phyloP scores from a whole-genome alignment of 345 rosid genomes.

The Acer campestre region DNA sequence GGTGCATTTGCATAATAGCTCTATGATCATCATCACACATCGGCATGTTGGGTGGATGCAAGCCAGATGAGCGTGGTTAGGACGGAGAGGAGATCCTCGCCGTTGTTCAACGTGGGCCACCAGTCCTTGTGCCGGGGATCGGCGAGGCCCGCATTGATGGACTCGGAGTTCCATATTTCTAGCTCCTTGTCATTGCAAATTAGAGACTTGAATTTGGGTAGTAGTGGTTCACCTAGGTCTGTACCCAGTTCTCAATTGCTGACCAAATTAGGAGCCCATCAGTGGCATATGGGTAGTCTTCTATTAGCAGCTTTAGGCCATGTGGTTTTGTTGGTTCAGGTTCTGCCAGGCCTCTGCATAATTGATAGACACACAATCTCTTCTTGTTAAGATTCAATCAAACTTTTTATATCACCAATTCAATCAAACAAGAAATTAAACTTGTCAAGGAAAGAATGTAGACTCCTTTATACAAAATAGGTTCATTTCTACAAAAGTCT shows the following conservation, averaged over 20 bases:
- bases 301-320: conserved; percentile 76
- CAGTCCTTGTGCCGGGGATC: conserved; percentile 67
- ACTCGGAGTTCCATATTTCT: conserved; percentile 81
- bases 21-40: neutral
- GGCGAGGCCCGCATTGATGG: conserved; percentile 83
- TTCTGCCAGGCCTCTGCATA: conserved; percentile 83
- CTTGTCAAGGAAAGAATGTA: conserved; percentile 17
- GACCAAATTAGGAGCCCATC: conserved; percentile 87
- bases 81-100: conserved; percentile 59
- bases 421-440: conserved; percentile 18
- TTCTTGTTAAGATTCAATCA: conserved; percentile 6
- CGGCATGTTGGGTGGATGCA: conserved; percentile 93
- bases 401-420: conserved; percentile 16
- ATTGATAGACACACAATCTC: conserved; percentile 14
- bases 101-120: conserved; percentile 76
- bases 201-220: conserved; percentile 53
- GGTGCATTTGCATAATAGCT: too few relatives aligned
- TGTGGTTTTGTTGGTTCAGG: conserved; percentile 87
- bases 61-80: conserved; percentile 89
- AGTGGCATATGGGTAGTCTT: conserved; percentile 92
- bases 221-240: conserved; percentile 74
- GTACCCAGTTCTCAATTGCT: conserved; percentile 70
- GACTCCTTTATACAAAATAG: neutral
- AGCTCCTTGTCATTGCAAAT: conserved; percentile 69
- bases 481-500: neutral